phyloP scores from a whole-genome alignment of 495 filamentous ascomycete species.

The Penicillium psychrofluorescens region DNA sequence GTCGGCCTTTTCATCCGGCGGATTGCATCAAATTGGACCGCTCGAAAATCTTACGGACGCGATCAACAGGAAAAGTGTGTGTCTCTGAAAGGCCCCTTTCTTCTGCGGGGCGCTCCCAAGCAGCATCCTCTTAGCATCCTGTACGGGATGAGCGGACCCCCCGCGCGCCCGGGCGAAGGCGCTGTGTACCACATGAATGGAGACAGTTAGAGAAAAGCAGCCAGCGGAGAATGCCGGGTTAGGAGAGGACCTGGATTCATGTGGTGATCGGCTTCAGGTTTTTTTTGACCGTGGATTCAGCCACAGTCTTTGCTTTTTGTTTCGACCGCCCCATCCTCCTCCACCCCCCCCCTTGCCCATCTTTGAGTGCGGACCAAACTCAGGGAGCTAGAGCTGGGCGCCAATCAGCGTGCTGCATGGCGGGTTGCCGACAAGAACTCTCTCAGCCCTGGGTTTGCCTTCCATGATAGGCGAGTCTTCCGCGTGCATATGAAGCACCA shows the following conservation, averaged over 20 bases:
- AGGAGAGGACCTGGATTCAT: neutral
- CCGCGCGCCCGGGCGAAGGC: too few relatives aligned
- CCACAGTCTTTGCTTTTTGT: too few relatives aligned
- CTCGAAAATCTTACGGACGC: neutral
- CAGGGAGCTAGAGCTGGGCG: neutral
- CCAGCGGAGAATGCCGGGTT: neutral
- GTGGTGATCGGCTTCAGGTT: constrained; percentile 12
- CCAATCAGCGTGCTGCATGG: neutral
- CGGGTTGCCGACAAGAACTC: too few relatives aligned
- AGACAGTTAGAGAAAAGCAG: constrained; percentile 3
- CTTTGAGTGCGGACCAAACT: neutral
- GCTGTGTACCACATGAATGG: neutral
- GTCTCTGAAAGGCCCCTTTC: too few relatives aligned
- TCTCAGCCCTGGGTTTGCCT: constrained; percentile 1
- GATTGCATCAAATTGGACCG: neutral
- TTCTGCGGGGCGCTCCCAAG: too few relatives aligned
- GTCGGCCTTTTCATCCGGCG: constrained; percentile 2
- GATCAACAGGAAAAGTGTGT: too few relatives aligned
- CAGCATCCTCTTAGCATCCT: too few relatives aligned
- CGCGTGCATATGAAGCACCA: constrained; percentile 8
- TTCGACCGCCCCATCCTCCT: too few relatives aligned
- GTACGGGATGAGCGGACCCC: too few relatives aligned
- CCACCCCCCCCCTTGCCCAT: too few relatives aligned
- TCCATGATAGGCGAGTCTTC: constrained; percentile 17
- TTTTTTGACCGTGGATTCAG: constrained; percentile 3